phyloP scores from a whole-genome alignment of 257 asterid species.

The Capsicum baccatum region DNA sequence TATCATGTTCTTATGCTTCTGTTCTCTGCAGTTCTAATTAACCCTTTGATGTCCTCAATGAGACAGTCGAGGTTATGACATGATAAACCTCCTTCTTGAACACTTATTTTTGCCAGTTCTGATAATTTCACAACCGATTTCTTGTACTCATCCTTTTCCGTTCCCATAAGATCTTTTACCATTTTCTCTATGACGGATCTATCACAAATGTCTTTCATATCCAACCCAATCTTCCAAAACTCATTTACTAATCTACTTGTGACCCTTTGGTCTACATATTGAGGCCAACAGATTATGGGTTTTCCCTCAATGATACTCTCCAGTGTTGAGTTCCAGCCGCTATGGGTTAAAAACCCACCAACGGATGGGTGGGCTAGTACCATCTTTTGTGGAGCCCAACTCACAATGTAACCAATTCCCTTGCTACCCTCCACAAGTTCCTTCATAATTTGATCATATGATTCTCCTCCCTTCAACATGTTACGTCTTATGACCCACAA shows the following conservation, averaged over 20 bases:
- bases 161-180: conserved; percentile 52
- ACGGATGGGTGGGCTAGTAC: conserved; percentile 36
- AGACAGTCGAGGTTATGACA: conserved; percentile 37
- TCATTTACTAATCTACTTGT: conserved; percentile 63
- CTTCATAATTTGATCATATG: background rate
- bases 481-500: conserved; percentile 41
- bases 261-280: conserved; percentile 48
- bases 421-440: conserved; percentile 29
- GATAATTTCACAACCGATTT: conserved; percentile 39
- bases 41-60: conserved; percentile 22
- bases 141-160: conserved; percentile 47
- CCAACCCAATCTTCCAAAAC: conserved; percentile 64
- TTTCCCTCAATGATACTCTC: conserved; percentile 45
- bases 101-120: conserved; percentile 41
- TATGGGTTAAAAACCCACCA: conserved; percentile 37
- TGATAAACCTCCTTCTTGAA: conserved; percentile 53
- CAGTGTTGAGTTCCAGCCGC: conserved; percentile 36
- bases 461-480: conserved; percentile 24
- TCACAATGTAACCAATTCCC: conserved; percentile 37
- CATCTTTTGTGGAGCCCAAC: conserved; percentile 43
- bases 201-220: conserved; percentile 61
- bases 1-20: background rate
- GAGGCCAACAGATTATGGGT: conserved; percentile 48
- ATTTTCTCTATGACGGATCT: conserved; percentile 44
- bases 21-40: background rate